These are phyloP conservation scores for Globisporangium sylvaticum DNA, from an alignment of 352 stramenopile species.

Conservation along the genomic window DNA sequence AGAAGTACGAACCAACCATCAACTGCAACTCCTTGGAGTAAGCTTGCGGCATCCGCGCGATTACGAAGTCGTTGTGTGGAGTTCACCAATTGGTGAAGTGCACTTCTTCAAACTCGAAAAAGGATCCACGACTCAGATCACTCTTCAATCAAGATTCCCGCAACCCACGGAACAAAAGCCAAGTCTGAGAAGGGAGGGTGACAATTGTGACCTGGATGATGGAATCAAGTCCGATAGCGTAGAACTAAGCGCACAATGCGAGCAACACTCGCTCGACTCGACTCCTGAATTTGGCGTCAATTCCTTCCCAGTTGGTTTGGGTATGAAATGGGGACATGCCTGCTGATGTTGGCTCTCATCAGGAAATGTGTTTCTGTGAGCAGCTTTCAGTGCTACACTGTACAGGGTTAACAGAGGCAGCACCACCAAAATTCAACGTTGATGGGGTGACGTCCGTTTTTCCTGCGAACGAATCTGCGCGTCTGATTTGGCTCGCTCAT, in stretches of 20 bases:
- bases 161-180: not conserved
- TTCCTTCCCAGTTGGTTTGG: no score
- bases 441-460: not conserved
- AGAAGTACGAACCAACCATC: no score
- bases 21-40: not conserved
- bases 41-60: not conserved
- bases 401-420: not conserved
- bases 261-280: not conserved
- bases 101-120: not conserved
- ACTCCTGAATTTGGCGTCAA: no score
- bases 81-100: not conserved
- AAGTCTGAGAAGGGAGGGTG: not conserved
- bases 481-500: slow-evolving; percentile 3
- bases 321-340: not conserved
- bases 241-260: not conserved
- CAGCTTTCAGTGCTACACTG: no score
- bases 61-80: not conserved
- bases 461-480: not conserved
- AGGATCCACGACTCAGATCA: not conserved
- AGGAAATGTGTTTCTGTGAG: no score
- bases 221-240: not conserved
- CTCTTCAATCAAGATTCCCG: not conserved
- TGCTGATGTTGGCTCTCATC: not conserved
- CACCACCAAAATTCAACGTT: slow-evolving; percentile 3
- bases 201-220: not conserved